Conservation (phyloP, 2,329 filamentous ascomycete genomes). For the Colletotrichum australisinense region DNA sequence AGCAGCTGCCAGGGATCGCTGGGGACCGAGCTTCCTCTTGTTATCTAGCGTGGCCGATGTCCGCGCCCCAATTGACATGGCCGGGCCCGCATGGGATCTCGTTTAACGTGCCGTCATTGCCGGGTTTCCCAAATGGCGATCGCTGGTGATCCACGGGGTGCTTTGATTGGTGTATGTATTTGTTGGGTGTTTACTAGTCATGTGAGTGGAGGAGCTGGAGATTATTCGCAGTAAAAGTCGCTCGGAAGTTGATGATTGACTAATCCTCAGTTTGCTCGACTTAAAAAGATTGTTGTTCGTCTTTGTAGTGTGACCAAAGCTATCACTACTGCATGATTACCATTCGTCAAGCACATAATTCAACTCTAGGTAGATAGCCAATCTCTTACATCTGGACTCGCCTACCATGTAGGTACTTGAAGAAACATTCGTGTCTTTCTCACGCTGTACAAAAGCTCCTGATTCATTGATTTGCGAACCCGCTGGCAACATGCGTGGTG, state of each 20-base stretch:
- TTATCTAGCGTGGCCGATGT: conserved; percentile 11
- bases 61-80: background rate
- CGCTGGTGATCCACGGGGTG: background rate
- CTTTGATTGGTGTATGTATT: background rate
- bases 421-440: background rate
- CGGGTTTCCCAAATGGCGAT: background rate
- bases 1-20: background rate
- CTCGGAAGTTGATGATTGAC: too few species aligned
- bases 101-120: conserved; percentile 19
- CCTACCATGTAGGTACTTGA: too few species aligned
- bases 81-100: conserved; percentile 1
- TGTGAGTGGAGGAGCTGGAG: background rate
- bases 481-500: background rate
- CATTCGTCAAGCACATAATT: too few species aligned
- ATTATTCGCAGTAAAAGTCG: too few species aligned
- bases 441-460: background rate
- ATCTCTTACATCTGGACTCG: too few species aligned
- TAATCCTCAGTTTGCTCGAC: too few species aligned
- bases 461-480: too few species aligned
- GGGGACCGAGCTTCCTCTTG: conserved; percentile 10
- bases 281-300: too few species aligned
- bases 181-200: background rate
- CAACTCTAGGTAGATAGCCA: too few species aligned
- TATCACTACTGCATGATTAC: too few species aligned
- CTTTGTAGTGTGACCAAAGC: too few species aligned